phyloP scores from a whole-genome alignment of 1,284 basidiomycete species.

The Boletus holoroseus region DNA sequence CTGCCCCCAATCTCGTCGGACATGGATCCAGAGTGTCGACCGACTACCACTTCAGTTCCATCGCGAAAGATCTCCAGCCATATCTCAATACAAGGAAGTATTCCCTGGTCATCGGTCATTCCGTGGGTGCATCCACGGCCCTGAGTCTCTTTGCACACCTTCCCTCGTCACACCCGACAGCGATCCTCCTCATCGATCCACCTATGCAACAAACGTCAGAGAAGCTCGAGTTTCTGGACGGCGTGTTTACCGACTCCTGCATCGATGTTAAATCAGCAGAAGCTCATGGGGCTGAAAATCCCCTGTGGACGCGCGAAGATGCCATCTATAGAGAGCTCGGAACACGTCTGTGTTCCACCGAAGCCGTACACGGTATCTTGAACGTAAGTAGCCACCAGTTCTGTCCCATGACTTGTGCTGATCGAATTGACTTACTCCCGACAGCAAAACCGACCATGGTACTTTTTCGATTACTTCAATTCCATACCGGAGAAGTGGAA shows the following conservation, averaged over 20 bases:
- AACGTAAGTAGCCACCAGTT: constrained; percentile 5
- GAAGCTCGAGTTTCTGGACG: not conserved
- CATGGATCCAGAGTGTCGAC: constrained; percentile 15
- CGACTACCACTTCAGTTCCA: constrained; percentile 15
- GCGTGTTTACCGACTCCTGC: not conserved
- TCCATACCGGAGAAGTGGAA: constrained; percentile 14
- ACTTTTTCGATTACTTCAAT: constrained; percentile 13
- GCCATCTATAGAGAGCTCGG: constrained; percentile 17
- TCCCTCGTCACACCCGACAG: constrained; percentile 11
- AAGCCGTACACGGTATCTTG: constrained; percentile 9
- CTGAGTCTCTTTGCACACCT: constrained; percentile 20
- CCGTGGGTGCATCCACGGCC: constrained; percentile 15
- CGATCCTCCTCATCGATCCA: constrained; percentile 27
- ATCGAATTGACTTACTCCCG: not conserved
- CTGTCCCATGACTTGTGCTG: not conserved
- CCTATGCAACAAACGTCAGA: constrained; percentile 2
- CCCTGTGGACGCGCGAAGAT: constrained; percentile 21
- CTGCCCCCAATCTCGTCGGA: constrained; percentile 25
- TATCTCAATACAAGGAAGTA: constrained; percentile 19
- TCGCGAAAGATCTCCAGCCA: constrained; percentile 22
- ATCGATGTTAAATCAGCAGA: constrained; percentile 7
- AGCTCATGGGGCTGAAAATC: constrained; percentile 10
- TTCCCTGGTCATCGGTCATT: constrained; percentile 25
- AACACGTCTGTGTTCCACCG: constrained; percentile 12
- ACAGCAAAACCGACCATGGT: constrained; percentile 24